phyloP scores from a whole-genome alignment of 148 eudicot species.

The Nepenthes gracilis region DNA sequence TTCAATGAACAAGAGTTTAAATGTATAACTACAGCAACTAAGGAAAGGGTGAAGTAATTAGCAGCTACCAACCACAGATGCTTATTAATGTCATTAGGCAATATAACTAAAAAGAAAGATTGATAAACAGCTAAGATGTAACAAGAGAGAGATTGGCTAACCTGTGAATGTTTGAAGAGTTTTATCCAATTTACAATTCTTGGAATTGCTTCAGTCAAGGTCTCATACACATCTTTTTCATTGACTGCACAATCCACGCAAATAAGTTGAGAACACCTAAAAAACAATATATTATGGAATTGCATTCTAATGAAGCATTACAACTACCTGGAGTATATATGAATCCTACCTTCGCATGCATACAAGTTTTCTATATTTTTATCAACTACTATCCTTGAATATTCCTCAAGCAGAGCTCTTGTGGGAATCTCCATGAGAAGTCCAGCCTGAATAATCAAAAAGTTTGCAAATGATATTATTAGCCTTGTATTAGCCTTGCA shows the following conservation, averaged over 20 bases:
- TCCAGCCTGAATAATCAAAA: constrained; percentile 55
- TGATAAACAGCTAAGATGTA: background rate
- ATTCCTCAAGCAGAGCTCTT: constrained; percentile 61
- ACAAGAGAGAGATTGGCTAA: constrained; percentile 9
- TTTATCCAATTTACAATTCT: constrained; percentile 71
- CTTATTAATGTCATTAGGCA: too few species aligned
- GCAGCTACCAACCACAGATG: too few species aligned
- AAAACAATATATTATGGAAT: too few species aligned
- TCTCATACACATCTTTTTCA: constrained; percentile 51
- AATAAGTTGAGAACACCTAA: too few species aligned
- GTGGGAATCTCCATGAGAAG: constrained; percentile 58
- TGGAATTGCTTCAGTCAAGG: constrained; percentile 73
- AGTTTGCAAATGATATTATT: background rate
- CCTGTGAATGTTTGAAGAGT: constrained; percentile 64
- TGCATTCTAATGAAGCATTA: background rate
- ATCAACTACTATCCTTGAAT: constrained; percentile 48
- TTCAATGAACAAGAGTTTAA: too few species aligned
- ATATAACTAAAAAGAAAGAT: background rate
- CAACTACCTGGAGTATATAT: background rate
- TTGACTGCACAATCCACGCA: constrained; percentile 42
- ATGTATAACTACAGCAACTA: too few species aligned
- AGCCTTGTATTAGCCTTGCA: background rate
- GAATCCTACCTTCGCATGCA: constrained; percentile 78
- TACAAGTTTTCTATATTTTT: constrained; percentile 78
- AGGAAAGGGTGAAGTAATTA: too few species aligned